Evolutionary conservation across 2,329 filamentous ascomycete species (phyloP).

Genomic region (Sporothrix humicola): DNA sequence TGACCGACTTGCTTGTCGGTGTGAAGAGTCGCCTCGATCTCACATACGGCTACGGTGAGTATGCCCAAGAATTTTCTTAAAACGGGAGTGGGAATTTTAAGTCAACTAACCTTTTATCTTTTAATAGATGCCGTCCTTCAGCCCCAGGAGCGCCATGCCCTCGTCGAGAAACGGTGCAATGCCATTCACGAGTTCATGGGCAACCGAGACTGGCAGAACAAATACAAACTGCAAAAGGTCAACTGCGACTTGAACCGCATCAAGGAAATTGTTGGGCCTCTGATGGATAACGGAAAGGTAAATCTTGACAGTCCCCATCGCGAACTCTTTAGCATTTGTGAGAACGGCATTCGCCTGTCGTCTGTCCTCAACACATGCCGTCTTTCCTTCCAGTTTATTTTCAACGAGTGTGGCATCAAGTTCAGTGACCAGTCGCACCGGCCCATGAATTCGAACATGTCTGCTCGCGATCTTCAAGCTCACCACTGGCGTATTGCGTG

Average conservation of each 20-base stretch:
- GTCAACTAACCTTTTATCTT: neutral
- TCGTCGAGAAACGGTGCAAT: constrained; percentile 47
- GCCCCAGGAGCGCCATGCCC: constrained; percentile 45
- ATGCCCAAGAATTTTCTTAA: neutral
- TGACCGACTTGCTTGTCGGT: constrained; percentile 39
- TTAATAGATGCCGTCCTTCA: constrained; percentile 30
- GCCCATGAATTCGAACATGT: constrained; percentile 51
- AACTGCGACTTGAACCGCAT: constrained; percentile 39
- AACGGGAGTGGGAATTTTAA: too few relatives aligned
- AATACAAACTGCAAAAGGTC: constrained; percentile 40
- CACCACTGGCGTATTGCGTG: constrained; percentile 60
- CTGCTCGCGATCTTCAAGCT: constrained; percentile 54
- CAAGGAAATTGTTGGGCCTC: constrained; percentile 50
- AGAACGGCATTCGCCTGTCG: constrained; percentile 53
- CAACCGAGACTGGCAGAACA: constrained; percentile 40
- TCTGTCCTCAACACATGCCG: constrained; percentile 53
- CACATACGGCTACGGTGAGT: constrained; percentile 42
- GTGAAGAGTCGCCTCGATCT: constrained; percentile 39
- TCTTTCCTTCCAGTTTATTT: constrained; percentile 47
- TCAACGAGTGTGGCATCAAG: constrained; percentile 57
- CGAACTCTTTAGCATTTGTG: constrained; percentile 52
- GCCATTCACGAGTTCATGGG: constrained; percentile 46
- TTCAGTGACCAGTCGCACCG: constrained; percentile 57
- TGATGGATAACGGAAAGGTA: constrained; percentile 50
- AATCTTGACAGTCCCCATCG: constrained; percentile 48